These are phyloP conservation scores for Mycosarcoma maydis DNA, from an alignment of 1,284 basidiomycete species.

Conservation along the genomic window DNA sequence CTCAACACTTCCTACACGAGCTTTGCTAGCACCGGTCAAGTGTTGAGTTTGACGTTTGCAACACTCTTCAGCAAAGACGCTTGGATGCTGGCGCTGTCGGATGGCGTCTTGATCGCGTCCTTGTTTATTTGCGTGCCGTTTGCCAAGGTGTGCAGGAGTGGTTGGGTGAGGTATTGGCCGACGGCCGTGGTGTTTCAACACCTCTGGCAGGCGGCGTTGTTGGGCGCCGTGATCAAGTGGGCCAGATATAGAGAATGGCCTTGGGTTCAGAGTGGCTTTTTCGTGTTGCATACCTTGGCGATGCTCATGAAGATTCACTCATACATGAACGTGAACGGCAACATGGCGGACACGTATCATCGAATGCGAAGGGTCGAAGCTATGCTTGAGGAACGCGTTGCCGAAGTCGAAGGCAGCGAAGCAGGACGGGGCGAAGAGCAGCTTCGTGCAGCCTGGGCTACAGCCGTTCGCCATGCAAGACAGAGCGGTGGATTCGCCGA, in stretches of 20 bases:
- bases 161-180: slow-evolving; percentile 71
- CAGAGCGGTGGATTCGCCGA: slow-evolving; percentile 12
- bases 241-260: slow-evolving; percentile 77
- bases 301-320: slow-evolving; percentile 98
- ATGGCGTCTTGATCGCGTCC: slow-evolving; percentile 79
- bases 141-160: slow-evolving; percentile 65
- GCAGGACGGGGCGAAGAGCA: slow-evolving; percentile 31
- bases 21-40: slow-evolving; percentile 73
- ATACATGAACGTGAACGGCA: slow-evolving; percentile 88
- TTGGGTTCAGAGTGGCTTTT: slow-evolving; percentile 96
- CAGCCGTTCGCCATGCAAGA: slow-evolving; percentile 33
- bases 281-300: slow-evolving; percentile 87
- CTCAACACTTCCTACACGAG: slow-evolving; percentile 60
- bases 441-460: slow-evolving; percentile 33
- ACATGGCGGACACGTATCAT: slow-evolving; percentile 72
- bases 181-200: slow-evolving; percentile 48
- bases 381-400: slow-evolving; percentile 58
- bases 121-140: slow-evolving; percentile 84
- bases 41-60: slow-evolving; percentile 82
- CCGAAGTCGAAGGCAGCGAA: slow-evolving; percentile 42
- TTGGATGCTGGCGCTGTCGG: slow-evolving; percentile 82
- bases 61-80: slow-evolving; percentile 88
- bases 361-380: slow-evolving; percentile 43
- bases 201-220: slow-evolving; percentile 54
- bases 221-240: slow-evolving; percentile 62